Evolutionary conservation across 2,329 filamentous ascomycete species (phyloP).

Genomic region (Fusarium cicatricum): DNA sequence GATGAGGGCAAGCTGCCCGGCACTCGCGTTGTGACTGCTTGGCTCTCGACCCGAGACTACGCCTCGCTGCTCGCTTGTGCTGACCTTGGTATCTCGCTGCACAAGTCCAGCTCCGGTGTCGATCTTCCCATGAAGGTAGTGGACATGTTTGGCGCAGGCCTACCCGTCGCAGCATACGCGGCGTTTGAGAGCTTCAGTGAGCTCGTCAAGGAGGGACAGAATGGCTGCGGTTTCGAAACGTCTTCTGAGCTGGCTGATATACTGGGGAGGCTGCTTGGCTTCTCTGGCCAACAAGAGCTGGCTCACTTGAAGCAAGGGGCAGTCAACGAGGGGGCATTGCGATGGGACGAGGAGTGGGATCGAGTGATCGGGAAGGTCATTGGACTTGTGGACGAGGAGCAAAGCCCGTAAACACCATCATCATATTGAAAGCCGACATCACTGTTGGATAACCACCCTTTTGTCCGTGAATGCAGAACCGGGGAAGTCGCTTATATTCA

Average conservation of each 20-base stretch:
- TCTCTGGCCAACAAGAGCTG: slow-evolving; percentile 62
- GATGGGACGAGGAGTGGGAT: slow-evolving; percentile 97
- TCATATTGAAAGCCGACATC: no score
- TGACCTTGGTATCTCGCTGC: slow-evolving; percentile 88
- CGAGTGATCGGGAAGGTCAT: slow-evolving; percentile 78
- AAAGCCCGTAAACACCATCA: slow-evolving; percentile 17
- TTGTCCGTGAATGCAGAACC: background rate
- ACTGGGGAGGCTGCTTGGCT: slow-evolving; percentile 69
- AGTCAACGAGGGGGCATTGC: slow-evolving; percentile 72
- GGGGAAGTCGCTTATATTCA: slow-evolving; percentile 11
- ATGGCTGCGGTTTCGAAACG: slow-evolving; percentile 85
- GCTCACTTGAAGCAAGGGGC: slow-evolving; percentile 73
- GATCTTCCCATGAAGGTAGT: slow-evolving; percentile 99
- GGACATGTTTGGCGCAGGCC: slow-evolving; percentile 95
- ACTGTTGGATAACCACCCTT: background rate
- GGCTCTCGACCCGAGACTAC: slow-evolving; percentile 86
- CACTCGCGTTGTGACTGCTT: slow-evolving; percentile 80
- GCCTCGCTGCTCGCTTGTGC: slow-evolving; percentile 83
- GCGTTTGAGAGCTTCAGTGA: slow-evolving; percentile 89
- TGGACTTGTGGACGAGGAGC: slow-evolving; percentile 50
- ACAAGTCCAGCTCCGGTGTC: slow-evolving; percentile 92
- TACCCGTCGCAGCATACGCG: slow-evolving; percentile 89
- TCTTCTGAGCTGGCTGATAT: slow-evolving; percentile 70
- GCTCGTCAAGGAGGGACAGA: slow-evolving; percentile 85
- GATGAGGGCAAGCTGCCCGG: slow-evolving; percentile 69